Base-by-base conservation (phyloP, 176 grass and related monocot genomes). In the Aegilops longissima region DNA sequence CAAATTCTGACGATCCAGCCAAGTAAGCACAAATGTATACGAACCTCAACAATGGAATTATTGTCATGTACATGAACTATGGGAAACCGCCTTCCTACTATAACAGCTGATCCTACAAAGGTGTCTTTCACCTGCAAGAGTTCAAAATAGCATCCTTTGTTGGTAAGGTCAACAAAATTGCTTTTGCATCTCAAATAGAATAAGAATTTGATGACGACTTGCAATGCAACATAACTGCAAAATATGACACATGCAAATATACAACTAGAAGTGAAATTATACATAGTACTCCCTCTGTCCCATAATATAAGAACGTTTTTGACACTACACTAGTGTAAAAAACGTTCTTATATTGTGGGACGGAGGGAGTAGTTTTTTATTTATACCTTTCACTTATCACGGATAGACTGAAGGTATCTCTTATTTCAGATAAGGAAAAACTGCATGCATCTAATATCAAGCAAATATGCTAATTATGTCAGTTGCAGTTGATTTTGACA, bases 61-160 rank as follows among this genome's bases (percentile, higher is more conserved):
- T 85, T 90, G 25, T 93, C 84, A 88, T 96, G 83, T 21, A 99
- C 94, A 92, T 99, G 97, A 68, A 92, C 94, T 77, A 96, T 99
- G 70, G 97, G 94, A 89, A 99, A 99, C 42, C 94, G 90, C 69
- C 86, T 94, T 84, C 97, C 97, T 77, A 99, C 82, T 86, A 94
- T 96, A 52, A 88, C 82, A 90, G 90, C 90, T 78, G 92, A 93
- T 75, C 89, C 88, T 69, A 75, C 77, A 70, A 99, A 99, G 70
- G 87, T 88, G 25, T 92, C 93, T 70, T 93, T 88, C 76, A 99
- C 94, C 97, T 99, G 82, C 45, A 89, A 38, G 81, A 69, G 6
- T 82, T 83, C 4, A 62, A 78, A 63, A 20, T 54, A 86, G 84
- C 69, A 78, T 76, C 67, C 20, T 86, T 84, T 64, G 83, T 77